Percentiles rank a stretch among this genome's conserved stretches.
Conservation (phyloP, 2,329 filamentous ascomycete species). For the Corynespora cassiicola region DNA sequence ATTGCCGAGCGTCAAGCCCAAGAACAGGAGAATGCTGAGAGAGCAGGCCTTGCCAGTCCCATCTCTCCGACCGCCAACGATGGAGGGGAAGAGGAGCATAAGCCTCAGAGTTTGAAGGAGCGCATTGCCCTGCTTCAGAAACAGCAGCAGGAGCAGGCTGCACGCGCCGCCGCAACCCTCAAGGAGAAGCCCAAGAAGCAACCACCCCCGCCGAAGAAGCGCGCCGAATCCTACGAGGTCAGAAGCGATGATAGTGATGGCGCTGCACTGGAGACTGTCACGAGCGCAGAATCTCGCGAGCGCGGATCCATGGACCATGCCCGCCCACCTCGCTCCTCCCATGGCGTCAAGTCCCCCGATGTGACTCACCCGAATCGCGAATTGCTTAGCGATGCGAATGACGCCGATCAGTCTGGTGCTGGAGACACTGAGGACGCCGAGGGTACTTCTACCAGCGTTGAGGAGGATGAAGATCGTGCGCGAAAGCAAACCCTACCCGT, state of each 20-base stretch:
- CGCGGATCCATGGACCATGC: slow-evolving; percentile 49
- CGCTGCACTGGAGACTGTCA: slow-evolving; percentile 43
- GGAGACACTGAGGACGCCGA: slow-evolving; percentile 68
- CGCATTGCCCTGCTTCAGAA: slow-evolving; percentile 92
- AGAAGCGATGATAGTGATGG: slow-evolving; percentile 42
- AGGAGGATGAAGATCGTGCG: slow-evolving; percentile 72
- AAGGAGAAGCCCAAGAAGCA: slow-evolving; percentile 89
- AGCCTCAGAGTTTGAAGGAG: slow-evolving; percentile 92
- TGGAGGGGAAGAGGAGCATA: slow-evolving; percentile 77
- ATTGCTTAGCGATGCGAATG: slow-evolving; percentile 66
- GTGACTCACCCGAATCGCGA: slow-evolving; percentile 55
- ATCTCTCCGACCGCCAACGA: slow-evolving; percentile 50
- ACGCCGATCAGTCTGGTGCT: slow-evolving; percentile 69
- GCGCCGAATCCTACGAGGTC: slow-evolving; percentile 54
- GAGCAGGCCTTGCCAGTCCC: slow-evolving; percentile 64
- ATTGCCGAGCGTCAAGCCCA: slow-evolving; percentile 69
- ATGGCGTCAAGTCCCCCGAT: slow-evolving; percentile 49
- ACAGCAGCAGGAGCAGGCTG: slow-evolving; percentile 89
- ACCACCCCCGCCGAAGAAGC: slow-evolving; percentile 71
- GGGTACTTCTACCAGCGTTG: slow-evolving; percentile 70
- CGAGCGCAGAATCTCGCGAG: slow-evolving; percentile 38
- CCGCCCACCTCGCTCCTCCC: slow-evolving; percentile 46
- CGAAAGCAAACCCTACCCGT: slow-evolving; percentile 22
- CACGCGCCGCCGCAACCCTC: slow-evolving; percentile 74
- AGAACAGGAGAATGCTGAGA: slow-evolving; percentile 70